Base-by-base conservation (phyloP, 345 rosid genomes). In the Cardamine chenopodiifolia region DNA sequence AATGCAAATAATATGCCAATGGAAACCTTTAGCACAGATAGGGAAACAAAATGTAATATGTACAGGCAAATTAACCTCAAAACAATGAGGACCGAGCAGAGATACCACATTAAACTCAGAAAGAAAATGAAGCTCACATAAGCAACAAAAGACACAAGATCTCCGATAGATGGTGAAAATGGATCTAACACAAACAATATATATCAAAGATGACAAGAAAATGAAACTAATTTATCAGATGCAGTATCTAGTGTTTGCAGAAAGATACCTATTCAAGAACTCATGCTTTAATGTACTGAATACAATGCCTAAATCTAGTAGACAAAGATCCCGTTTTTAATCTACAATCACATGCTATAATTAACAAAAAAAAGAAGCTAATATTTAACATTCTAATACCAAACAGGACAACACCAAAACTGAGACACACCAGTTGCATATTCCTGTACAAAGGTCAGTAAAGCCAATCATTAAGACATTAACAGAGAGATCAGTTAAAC, bases 401-500 rank as follows among this genome's bases (percentile, higher is more conserved):
- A 50, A 55, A 58, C 45, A 48, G 20, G 61, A 61, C 9, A 54
- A 52, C 70, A 31, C 8, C 63, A 39, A 23, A 39, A 62, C 31
- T 19, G 20, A 12, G 54, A 50, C 28, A 57, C 19, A 17, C 39
- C 7, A 60, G 19, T 62, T 50, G 29, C 68, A 49, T 37, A 50
- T 6, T 12, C 25, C 12, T 7, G 39, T 13, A 72, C 11, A 49
- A 48, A 13, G 13, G 23, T 26, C 52, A 40, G 6, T 31, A 48
- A 67, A 53, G 11, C 3, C 37, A 50, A 29, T 28, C 8, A 50
- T 48, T 52, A 28, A 28, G 31, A 28, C 10, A 48, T 49, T 26
- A 61, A 23, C 5, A 71, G 4, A 44, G 54, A 20, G 54, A 57
- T 18, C 47, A 31, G 8, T 29, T 17, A 56, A 48, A 34, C 18